Base-by-base conservation (phyloP, 2,329 filamentous ascomycete genomes). In the Ascochyta clinopodiicola region DNA sequence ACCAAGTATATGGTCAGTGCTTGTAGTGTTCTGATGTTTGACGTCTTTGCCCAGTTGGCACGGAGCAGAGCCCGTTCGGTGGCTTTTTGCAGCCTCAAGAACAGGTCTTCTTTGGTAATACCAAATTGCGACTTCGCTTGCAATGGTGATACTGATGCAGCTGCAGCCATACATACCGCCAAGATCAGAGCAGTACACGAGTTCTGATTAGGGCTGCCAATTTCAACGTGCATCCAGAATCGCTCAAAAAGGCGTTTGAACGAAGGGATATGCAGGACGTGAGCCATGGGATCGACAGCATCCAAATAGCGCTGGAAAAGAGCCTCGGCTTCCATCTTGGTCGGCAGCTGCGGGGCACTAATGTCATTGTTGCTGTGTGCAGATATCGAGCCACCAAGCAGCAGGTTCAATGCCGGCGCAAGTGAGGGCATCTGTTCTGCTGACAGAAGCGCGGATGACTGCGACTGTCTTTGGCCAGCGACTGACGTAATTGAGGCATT, bases 91-190 rank as follows among this genome's bases (percentile, higher is more conserved):
- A 75, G 51, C 42, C 71, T 62, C 21, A 73, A 35, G 38, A 74
- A 74, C 21, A 75, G 37, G 21, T 75, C 73, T 50, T 75, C 73
- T 56, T 74, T 74, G 0, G 72, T 72, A 24, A 75, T 74, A 27
- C 72, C 71, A 45, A 75, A 75, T 29, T 75, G 72, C 15, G 72
- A 72, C 40, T 75, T 75, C n/a, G 72, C 70, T 57, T 75, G 73
- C 27, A 75, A 50, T 10, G 72, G 68, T 2, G 73, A 74, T n/a
- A 75, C 62, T 1, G 70, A 73, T 15, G 72, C 71, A 25, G 72
- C 70, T 25, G 73, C 73, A 15, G 72, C 72, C 71, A 75, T 75
- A 39, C 73, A 75, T 0, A 75, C 70, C 13, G 73, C 68, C 29
- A 75, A 47, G 34, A 75, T 69, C 53, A 75, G 51, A n/a, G 73